Evolutionary conservation across 1,284 basidiomycete species (phyloP), one percentile per base, ranked within the genome.

Genomic region (Fistulina hepatica): DNA sequence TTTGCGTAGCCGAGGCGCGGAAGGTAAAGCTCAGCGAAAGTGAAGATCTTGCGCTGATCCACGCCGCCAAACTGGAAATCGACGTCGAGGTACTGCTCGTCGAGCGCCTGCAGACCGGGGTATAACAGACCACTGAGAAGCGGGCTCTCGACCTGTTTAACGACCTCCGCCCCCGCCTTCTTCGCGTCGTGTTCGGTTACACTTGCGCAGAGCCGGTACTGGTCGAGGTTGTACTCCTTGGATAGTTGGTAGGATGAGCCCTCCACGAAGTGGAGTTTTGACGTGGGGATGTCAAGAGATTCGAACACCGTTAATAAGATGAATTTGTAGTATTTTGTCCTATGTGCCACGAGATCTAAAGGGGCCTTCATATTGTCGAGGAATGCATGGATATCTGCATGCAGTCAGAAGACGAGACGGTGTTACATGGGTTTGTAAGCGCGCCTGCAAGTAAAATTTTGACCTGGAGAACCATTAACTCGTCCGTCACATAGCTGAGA

Each of bases 1-100:
- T 97, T 97, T 36, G 68, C 66, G 65, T 97, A 98, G 19, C 95
- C 94, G 16, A 99, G 71, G 44, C 79, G 75, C 3, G 94, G 95
- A 37, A 99, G 79, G 71, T 90, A 92, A 53, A 85, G 76, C 53
- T 97, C 93, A 7, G 95, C 94, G 56, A 94, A 94, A 22, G 90
- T 97, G 63, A 98, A 98, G 59, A 98, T 98, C 67, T 99, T 98
- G 42, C 95, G 81, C 73, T 97, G 94, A 56, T 99, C 95, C 6
- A 93, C 81, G 44, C 95, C 94, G 21, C 95, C 95, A 48, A 99
- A 99, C 59, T 99, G 95, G 65, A 98, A 94, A 58, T 98, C 92
- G 17, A 89, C 85, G 13, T 73, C 86, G 17, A 99, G 74, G 69
- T 97, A 97, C 64, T 98, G 80, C 61, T 99, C 95, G 52, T 99